These are phyloP conservation scores for Pseudogymnoascus sp. DNA, from an alignment of 2,329 filamentous ascomycete genomes.

Conservation along the genomic window DNA sequence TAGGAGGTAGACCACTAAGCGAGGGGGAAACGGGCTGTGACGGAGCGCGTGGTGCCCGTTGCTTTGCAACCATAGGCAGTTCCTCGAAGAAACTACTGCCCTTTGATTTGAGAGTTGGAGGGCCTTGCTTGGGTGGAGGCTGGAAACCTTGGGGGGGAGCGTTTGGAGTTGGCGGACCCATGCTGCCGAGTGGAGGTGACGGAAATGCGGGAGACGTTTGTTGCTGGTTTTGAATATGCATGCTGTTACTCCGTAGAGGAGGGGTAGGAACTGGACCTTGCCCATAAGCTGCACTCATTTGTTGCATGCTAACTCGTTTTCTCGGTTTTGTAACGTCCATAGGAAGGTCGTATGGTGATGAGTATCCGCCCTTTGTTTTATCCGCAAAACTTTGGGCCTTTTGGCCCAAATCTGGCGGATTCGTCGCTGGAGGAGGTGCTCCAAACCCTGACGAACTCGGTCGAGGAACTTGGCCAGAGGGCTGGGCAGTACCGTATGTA, in stretches of 20 bases:
- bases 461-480: not conserved
- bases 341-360: conserved; percentile 90
- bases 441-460: not conserved
- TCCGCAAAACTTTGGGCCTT: conserved; percentile 79
- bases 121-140: not conserved
- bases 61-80: conserved; percentile 54
- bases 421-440: conserved; percentile 25
- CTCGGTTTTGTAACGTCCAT: conserved; percentile 72
- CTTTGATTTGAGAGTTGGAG: conserved; percentile 29
- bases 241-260: conserved; percentile 27
- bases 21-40: conserved; percentile 20
- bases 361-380: conserved; percentile 85
- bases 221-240: conserved; percentile 18
- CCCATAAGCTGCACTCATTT: conserved; percentile 24
- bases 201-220: conserved; percentile 18
- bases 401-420: conserved; percentile 36
- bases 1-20: conserved; percentile 19
- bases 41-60: conserved; percentile 45
- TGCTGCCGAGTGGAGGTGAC: conserved; percentile 18
- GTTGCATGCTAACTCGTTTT: conserved; percentile 54
- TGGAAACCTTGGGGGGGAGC: not conserved
- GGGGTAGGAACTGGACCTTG: conserved; percentile 15
- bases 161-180: conserved; percentile 12
- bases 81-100: conserved; percentile 67
- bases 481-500: conserved; percentile 16